Conservation (phyloP, 2,329 filamentous ascomycete genomes). For the Diaporthe sp. region DNA sequence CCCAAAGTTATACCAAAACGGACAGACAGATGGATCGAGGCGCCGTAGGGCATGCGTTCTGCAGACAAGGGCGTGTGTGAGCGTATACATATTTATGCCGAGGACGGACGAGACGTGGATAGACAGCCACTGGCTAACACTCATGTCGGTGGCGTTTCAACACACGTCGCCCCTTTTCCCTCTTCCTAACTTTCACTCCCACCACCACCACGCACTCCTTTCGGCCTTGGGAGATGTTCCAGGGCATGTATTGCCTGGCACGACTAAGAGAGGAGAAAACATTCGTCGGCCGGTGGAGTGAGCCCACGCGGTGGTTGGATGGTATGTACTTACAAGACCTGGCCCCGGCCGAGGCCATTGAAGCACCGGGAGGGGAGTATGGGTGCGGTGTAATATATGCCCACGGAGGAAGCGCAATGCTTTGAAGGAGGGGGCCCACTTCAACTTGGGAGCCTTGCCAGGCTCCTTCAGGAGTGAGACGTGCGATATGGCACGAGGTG, state of each 20-base stretch:
- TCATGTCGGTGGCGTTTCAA: neutral
- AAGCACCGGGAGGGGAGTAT: neutral
- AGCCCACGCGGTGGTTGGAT: no score
- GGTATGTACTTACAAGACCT: no score
- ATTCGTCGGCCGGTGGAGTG: neutral
- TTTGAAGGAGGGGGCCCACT: neutral
- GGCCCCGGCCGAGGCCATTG: neutral
- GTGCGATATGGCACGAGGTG: neutral
- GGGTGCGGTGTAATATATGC: neutral
- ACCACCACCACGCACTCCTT: neutral
- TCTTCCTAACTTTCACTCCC: neutral
- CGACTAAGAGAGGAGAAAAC: neutral
- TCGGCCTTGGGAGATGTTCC: neutral
- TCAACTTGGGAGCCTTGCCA: neutral
- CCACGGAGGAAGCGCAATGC: neutral
- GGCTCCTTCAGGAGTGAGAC: neutral
- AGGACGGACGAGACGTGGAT: no score
- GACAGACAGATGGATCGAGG: no score
- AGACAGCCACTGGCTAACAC: neutral
- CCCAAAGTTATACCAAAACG: no score
- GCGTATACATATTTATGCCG: no score
- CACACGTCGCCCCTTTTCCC: no score
- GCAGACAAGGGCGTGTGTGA: no score
- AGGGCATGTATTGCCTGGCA: neutral
- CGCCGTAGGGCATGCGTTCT: no score